Evolutionary conservation across 805 yeast genomes (phyloP), one percentile per base, ranked within the genome.

Genomic region (Wickerhamiella shivajii): DNA sequence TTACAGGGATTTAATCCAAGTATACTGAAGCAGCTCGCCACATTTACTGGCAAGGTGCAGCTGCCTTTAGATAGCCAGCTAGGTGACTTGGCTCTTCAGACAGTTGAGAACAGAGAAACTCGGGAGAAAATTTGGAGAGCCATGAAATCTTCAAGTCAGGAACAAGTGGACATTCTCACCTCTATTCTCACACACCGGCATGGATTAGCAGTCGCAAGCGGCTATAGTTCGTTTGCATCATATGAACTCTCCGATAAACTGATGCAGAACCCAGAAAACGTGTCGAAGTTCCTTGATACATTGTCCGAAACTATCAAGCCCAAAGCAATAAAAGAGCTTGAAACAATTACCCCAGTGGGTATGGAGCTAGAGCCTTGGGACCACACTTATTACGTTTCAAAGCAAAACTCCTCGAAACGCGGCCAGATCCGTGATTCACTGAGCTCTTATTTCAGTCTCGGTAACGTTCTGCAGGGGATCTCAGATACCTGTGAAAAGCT

Each of bases 231-330:
- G 22, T 90, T 61, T 55, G 71, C 87, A 0, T 75, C 77, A 24
- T 85, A 90, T 50, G 92, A 81, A 49, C 58, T 90, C 21, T 72
- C 71, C 39, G 93, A 83, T 40, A 90, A 90, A 52, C 80, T 90
- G 93, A 93, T 93, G 6, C 73, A 73, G 40, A 65, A 57, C 7
- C 92, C 95, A 0, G 71, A 69, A 24, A 73, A 80, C 46, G 98
- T 85, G 2, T 53, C 61, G 40, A 62, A 74, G 7, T 84, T 90
- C 43, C 56, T 90, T 34, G 55, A 61, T 2, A 71, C 74, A 25
- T 53, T 85, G 34, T 69, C 77, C 8, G 51, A 53, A 3, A 63
- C 62, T 41, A 66, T 64, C 34, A 64, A 50, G 37, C 70, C 64
- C 0, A 66, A 66, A 13, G 79, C 90, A 0, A 52, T 62, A 4